Conservation (phyloP, 2,329 filamentous ascomycete genomes). For the Ascochyta clinopodiicola region DNA sequence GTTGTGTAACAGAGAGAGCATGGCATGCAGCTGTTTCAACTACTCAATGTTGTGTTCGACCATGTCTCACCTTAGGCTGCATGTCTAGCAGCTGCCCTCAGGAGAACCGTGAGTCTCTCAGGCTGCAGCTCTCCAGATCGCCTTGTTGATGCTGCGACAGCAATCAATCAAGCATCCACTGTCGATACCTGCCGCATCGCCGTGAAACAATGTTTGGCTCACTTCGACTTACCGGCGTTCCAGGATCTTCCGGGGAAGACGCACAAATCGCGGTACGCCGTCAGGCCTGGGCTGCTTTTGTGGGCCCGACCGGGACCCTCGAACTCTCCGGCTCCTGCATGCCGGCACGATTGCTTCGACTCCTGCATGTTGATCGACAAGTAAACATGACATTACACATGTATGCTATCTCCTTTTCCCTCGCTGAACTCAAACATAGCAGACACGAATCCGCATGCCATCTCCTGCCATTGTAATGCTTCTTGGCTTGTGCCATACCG, state of each 20-base stretch:
- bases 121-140: not conserved
- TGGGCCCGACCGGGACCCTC: constrained; percentile 8
- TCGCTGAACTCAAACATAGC: constrained; percentile 3
- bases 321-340: constrained; percentile 4
- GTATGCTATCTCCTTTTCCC: not conserved
- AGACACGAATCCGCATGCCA: not conserved
- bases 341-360: constrained; percentile 13
- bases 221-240: constrained; percentile 7
- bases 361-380: constrained; percentile 15
- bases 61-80: constrained; percentile 23
- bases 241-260: constrained; percentile 6
- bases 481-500: not conserved
- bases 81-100: constrained; percentile 9
- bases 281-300: constrained; percentile 13
- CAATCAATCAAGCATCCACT: not conserved
- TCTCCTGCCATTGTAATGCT: not conserved
- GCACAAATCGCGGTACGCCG: constrained; percentile 13
- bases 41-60: constrained; percentile 26
- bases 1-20: constrained; percentile 24
- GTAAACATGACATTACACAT: constrained; percentile 8
- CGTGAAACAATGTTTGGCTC: constrained; percentile 4
- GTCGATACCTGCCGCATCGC: not conserved
- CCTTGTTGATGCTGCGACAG: not conserved
- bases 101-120: not conserved
- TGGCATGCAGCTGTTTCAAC: constrained; percentile 35